phyloP scores from a whole-genome alignment of 202 grass and related monocot genomes.

The Dendrocalamus latiflorus region DNA sequence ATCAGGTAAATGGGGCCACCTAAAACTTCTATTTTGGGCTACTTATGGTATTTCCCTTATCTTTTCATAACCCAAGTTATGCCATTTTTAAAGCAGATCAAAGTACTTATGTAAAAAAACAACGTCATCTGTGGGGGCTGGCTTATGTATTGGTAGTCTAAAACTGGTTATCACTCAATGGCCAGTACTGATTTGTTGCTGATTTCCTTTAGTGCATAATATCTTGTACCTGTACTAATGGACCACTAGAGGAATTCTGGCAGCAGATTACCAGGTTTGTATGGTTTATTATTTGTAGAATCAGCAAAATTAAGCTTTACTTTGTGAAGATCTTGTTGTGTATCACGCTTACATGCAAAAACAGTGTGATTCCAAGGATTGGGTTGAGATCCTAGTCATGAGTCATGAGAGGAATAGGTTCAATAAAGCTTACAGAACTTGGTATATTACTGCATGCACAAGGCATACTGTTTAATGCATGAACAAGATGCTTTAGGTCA shows the following conservation, averaged over 20 bases:
- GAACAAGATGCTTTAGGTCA: neutral
- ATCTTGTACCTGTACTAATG: neutral
- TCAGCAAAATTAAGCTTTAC: neutral
- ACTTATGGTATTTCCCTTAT: neutral
- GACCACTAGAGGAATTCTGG: neutral
- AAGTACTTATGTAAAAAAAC: neutral
- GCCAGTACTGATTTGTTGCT: neutral
- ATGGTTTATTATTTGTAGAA: neutral
- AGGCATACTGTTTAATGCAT: neutral
- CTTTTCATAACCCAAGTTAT: neutral
- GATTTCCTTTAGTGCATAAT: neutral
- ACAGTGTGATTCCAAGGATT: neutral
- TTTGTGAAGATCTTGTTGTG: neutral
- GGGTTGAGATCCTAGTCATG: neutral
- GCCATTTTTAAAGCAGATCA: neutral
- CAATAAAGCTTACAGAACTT: neutral
- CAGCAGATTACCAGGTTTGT: neutral
- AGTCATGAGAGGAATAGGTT: neutral
- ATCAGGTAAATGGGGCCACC: conserved; percentile 56
- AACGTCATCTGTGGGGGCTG: neutral
- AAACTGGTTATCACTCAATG: neutral
- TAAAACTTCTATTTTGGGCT: neutral
- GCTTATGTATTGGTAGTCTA: neutral
- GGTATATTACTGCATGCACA: neutral
- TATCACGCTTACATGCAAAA: neutral